These are phyloP conservation scores for Kwoniella mangroviensis DNA, from an alignment of 768 basidiomycete genomes.

Conservation along the genomic window DNA sequence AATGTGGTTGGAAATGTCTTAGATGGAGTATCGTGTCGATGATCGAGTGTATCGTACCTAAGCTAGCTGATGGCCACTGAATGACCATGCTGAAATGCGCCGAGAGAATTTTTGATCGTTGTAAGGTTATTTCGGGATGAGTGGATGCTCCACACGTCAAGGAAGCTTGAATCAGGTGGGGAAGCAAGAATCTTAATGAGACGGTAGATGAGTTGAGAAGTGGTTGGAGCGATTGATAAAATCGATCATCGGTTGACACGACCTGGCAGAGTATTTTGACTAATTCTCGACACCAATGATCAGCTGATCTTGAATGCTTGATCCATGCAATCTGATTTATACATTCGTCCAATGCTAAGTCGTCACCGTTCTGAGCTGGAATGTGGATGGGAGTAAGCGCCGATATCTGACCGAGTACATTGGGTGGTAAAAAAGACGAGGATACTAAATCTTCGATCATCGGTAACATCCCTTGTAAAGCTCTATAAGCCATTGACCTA, in stretches of 20 bases:
- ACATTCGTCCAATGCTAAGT: neutral
- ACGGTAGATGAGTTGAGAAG: constrained; percentile 65
- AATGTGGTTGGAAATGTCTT: constrained; percentile 66
- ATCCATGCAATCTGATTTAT: constrained; percentile 15
- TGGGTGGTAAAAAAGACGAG: neutral
- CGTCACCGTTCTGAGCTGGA: neutral
- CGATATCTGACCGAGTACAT: constrained; percentile 1
- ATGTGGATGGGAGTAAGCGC: constrained; percentile 14
- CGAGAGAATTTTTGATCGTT: constrained; percentile 55
- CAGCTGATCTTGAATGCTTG: neutral
- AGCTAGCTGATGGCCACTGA: constrained; percentile 56
- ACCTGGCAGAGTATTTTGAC: constrained; percentile 27
- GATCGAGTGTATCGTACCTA: constrained; percentile 63
- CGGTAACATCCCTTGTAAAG: constrained; percentile 28
- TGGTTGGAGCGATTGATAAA: constrained; percentile 71
- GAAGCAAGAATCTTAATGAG: constrained; percentile 73
- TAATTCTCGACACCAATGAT: constrained; percentile 30
- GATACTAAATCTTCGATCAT: constrained; percentile 16
- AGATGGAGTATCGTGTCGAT: constrained; percentile 80
- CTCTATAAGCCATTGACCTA: constrained; percentile 17
- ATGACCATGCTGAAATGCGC: constrained; percentile 68
- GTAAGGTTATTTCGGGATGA: constrained; percentile 3
- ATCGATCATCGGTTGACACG: constrained; percentile 59
- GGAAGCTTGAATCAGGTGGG: constrained; percentile 73
- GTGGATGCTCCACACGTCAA: constrained; percentile 57